These are phyloP conservation scores for Globisporangium nunn DNA, from an alignment of 352 stramenopile genomes.

Conservation along the genomic window DNA sequence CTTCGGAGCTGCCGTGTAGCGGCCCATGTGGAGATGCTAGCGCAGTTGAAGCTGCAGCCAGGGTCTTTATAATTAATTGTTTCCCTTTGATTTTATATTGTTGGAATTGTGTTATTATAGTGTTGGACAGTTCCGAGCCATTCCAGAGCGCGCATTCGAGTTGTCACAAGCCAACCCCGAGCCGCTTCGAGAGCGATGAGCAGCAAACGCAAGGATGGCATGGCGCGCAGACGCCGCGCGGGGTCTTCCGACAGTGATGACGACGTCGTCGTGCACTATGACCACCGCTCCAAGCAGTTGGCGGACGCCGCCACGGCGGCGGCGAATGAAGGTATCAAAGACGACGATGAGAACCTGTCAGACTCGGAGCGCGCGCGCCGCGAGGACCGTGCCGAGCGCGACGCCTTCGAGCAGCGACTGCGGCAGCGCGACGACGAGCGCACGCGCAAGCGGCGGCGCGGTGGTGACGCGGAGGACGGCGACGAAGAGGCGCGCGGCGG, in stretches of 20 bases:
- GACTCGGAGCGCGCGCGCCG: constrained; percentile 44
- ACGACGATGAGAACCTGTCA: constrained; percentile 8
- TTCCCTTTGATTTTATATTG: no score
- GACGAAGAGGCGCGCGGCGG: constrained; percentile 17
- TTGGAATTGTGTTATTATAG: neutral
- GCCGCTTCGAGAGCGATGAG: neutral
- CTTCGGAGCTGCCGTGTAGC: no score
- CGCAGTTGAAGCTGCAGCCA: no score
- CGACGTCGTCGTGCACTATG: constrained; percentile 23
- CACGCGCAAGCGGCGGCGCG: constrained; percentile 46
- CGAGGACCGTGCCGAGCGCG: constrained; percentile 59
- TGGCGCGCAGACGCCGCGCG: constrained; percentile 9
- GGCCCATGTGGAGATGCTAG: no score
- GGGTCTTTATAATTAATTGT: no score
- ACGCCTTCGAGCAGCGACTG: constrained; percentile 78
- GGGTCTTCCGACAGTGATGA: neutral
- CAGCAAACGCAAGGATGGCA: constrained; percentile 13
- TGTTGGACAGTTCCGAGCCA: neutral
- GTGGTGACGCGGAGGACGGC: constrained; percentile 22
- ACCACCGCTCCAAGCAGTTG: constrained; percentile 38
- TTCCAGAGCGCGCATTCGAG: neutral
- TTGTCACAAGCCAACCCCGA: neutral
- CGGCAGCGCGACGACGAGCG: constrained; percentile 69
- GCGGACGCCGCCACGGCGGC: constrained; percentile 13
- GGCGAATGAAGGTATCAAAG: constrained; percentile 5